Conservation (phyloP, 2,329 filamentous ascomycete genomes). For the Arthroderma uncinatum region DNA sequence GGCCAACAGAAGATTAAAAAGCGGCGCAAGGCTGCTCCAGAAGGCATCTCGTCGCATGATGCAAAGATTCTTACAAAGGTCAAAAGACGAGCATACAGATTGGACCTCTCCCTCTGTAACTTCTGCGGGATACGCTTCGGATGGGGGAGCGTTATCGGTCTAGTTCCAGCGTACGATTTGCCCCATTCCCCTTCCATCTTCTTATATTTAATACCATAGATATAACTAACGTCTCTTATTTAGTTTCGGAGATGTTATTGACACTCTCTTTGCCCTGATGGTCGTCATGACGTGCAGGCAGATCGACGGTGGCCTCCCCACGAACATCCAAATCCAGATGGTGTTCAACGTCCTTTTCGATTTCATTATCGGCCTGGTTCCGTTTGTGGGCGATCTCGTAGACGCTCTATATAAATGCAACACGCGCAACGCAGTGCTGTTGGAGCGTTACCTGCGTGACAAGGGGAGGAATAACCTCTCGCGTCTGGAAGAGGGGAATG, state of each 20-base stretch:
- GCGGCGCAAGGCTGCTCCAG: constrained; percentile 71
- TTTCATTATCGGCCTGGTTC: constrained; percentile 41
- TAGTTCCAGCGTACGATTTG: constrained; percentile 65
- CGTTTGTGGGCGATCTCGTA: constrained; percentile 40
- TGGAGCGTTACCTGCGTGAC: constrained; percentile 36
- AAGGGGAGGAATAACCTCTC: constrained; percentile 24
- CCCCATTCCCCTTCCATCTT: neutral
- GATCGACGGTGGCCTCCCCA: constrained; percentile 61
- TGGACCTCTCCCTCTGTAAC: constrained; percentile 77
- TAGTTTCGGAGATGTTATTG: constrained; percentile 63
- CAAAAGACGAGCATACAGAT: constrained; percentile 70
- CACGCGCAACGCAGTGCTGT: constrained; percentile 36
- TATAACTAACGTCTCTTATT: neutral
- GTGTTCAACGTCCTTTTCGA: constrained; percentile 57
- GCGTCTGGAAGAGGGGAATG: constrained; percentile 5
- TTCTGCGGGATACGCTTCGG: constrained; percentile 75
- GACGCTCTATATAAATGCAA: constrained; percentile 41
- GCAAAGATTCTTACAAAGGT: constrained; percentile 71
- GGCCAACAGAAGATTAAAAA: constrained; percentile 61
- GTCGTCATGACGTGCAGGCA: constrained; percentile 62
- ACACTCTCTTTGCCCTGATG: constrained; percentile 62
- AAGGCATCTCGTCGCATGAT: constrained; percentile 74
- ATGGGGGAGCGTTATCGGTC: constrained; percentile 74
- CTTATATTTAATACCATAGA: neutral
- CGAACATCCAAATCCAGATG: constrained; percentile 56